These are phyloP conservation scores for Nymphaea thermarum DNA, from an alignment of 164 flowering plant species.

Conservation along the genomic window DNA sequence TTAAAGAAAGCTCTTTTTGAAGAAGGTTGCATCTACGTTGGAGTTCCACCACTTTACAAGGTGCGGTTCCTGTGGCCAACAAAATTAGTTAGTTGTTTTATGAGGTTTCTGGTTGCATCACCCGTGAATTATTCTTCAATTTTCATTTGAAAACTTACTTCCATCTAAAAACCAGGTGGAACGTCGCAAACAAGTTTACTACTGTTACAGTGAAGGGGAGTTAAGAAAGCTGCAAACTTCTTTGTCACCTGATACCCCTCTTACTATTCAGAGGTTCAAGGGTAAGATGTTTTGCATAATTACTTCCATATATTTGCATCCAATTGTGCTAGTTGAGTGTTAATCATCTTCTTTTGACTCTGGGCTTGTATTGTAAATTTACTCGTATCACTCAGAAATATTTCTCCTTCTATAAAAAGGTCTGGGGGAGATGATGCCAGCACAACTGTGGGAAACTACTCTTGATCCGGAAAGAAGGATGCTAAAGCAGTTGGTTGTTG, in stretches of 20 bases:
- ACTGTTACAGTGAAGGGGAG: slow-evolving; percentile 75
- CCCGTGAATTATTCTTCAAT: too few species aligned
- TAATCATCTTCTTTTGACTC: too few species aligned
- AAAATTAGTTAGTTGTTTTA: neutral
- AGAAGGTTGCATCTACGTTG: slow-evolving; percentile 91
- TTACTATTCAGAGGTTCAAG: slow-evolving; percentile 89
- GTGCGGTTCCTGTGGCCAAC: slow-evolving; percentile 15
- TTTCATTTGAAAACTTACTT: neutral
- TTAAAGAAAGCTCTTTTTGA: slow-evolving; percentile 88
- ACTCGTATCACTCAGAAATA: too few species aligned
- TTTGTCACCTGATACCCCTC: slow-evolving; percentile 79
- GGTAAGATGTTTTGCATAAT: slow-evolving; percentile 25
- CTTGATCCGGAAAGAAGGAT: slow-evolving; percentile 72
- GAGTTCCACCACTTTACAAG: slow-evolving; percentile 96
- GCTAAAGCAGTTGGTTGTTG: slow-evolving; percentile 67
- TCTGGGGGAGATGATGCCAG: slow-evolving; percentile 98
- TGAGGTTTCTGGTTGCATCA: neutral
- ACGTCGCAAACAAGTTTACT: slow-evolving; percentile 76
- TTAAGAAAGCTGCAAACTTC: slow-evolving; percentile 45
- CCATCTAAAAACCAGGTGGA: slow-evolving; percentile 48
- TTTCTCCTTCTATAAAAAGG: slow-evolving; percentile 24
- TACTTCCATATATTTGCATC: too few species aligned
- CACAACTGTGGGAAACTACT: slow-evolving; percentile 94
- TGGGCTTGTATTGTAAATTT: too few species aligned
- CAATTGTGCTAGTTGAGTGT: too few species aligned